phyloP scores from a whole-genome alignment of 2,329 filamentous ascomycete species.

The Aplosporella prunicola region DNA sequence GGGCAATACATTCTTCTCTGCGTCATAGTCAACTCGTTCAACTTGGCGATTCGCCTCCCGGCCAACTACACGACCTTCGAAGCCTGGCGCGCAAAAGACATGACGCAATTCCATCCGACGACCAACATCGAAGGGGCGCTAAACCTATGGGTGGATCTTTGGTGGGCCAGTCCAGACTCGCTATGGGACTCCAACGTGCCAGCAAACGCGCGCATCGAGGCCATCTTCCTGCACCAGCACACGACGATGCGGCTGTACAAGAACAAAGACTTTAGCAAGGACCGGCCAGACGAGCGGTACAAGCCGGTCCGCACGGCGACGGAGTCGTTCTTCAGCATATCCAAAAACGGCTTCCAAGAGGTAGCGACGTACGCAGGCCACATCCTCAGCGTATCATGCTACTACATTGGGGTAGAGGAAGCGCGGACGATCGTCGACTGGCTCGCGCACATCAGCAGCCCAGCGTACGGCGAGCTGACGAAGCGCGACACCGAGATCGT shows the following conservation, averaged over 20 bases:
- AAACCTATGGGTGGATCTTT: slow-evolving; percentile 6
- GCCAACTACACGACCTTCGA: slow-evolving; percentile 2
- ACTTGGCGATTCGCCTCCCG: slow-evolving; percentile 1
- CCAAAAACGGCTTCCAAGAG: slow-evolving; percentile 6
- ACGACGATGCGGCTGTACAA: slow-evolving; percentile 2
- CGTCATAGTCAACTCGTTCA: slow-evolving; percentile 7
- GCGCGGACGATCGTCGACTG: background rate
- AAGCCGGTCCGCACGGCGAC: slow-evolving; percentile 1
- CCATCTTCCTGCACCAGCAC: slow-evolving; percentile 6
- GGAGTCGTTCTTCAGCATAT: slow-evolving; percentile 3
- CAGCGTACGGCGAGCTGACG: slow-evolving; percentile 3
- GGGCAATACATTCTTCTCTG: slow-evolving; percentile 10
- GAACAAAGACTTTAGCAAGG: background rate
- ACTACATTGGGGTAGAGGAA: slow-evolving; percentile 5
- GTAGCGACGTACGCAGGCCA: slow-evolving; percentile 6
- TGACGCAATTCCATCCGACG: slow-evolving; percentile 2
- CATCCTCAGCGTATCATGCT: slow-evolving; percentile 1
- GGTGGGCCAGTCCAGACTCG: slow-evolving; percentile 6
- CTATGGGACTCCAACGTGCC: slow-evolving; percentile 4
- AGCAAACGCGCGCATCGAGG: slow-evolving; percentile 1
- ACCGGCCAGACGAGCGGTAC: slow-evolving; percentile 1
- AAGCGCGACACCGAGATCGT: slow-evolving; percentile 4
- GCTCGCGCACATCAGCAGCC: background rate
- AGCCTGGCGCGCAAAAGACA: slow-evolving; percentile 4
- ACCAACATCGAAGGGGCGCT: slow-evolving; percentile 3